Conservation (phyloP, 1,284 basidiomycete species). For the Lignosus rhinocerotis region DNA sequence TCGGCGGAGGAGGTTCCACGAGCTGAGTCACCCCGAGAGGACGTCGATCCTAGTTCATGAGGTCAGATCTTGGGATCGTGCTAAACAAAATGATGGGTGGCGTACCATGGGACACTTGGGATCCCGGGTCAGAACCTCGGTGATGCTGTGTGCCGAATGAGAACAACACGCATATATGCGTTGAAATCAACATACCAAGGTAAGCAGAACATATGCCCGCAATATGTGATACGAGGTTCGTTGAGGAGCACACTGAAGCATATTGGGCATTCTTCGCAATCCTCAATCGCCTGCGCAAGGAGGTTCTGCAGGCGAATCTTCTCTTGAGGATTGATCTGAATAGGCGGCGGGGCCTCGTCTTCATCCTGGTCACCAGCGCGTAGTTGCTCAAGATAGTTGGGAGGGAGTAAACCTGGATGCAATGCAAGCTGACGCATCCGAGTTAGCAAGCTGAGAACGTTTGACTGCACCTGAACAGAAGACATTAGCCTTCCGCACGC, state of each 20-base stretch:
- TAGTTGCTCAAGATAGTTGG: constrained; percentile 74
- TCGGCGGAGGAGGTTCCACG: constrained; percentile 67
- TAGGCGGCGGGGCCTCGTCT: constrained; percentile 33
- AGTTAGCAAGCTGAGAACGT: constrained; percentile 81
- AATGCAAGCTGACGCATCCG: constrained; percentile 85
- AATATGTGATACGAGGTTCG: constrained; percentile 78
- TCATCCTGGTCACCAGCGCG: constrained; percentile 35
- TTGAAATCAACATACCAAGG: constrained; percentile 51
- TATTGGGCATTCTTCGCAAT: constrained; percentile 83
- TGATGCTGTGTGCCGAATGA: constrained; percentile 47
- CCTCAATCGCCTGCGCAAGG: constrained; percentile 72
- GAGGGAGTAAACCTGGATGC: constrained; percentile 78
- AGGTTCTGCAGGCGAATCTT: constrained; percentile 59
- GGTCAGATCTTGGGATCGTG: background rate
- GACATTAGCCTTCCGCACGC: constrained; percentile 2
- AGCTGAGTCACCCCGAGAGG: constrained; percentile 58
- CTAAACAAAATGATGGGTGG: background rate
- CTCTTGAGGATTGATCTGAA: constrained; percentile 49
- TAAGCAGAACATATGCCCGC: constrained; percentile 77
- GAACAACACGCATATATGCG: background rate
- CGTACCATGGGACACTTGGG: constrained; percentile 79
- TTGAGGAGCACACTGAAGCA: constrained; percentile 62
- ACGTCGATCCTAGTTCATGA: constrained; percentile 65
- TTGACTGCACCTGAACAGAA: constrained; percentile 58
- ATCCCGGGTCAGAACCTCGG: constrained; percentile 65